phyloP scores from a whole-genome alignment of 1,139 yeast genomes.

The Pichia sp. region DNA sequence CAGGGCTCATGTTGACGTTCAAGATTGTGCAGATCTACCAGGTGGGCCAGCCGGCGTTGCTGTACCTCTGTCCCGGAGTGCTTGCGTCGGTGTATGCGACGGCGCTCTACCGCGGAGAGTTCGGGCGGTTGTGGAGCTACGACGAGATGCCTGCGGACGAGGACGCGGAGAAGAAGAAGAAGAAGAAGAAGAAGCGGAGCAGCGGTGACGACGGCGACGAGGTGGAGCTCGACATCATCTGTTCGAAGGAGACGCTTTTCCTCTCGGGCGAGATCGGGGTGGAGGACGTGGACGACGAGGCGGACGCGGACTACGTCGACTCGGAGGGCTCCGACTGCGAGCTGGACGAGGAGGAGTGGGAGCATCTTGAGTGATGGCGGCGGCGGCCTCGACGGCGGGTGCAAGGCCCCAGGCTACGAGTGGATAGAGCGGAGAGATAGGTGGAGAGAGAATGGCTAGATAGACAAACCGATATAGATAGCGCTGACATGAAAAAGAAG shows the following conservation, averaged over 20 bases:
- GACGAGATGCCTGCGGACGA: conserved; percentile 26
- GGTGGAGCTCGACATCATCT: conserved; percentile 26
- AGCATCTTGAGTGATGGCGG: conserved; percentile 6
- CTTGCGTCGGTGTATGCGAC: conserved; percentile 34
- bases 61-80: conserved; percentile 57
- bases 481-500: background rate
- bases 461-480: background rate
- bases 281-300: conserved; percentile 25
- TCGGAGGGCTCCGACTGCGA: background rate
- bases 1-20: conserved; percentile 44
- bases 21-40: conserved; percentile 37
- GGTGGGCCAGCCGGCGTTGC: conserved; percentile 63
- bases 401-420: too few relatives aligned
- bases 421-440: too few relatives aligned
- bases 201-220: conserved; percentile 34
- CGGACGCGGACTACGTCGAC: conserved; percentile 20
- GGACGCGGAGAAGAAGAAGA: background rate
- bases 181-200: conserved; percentile 35
- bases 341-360: conserved; percentile 1
- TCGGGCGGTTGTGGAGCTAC: conserved; percentile 38
- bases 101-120: conserved; percentile 40
- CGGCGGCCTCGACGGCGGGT: background rate
- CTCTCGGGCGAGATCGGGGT: conserved; percentile 22
- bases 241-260: conserved; percentile 26
- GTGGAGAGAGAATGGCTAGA: too few relatives aligned